These are phyloP conservation scores for Cruciata laevipes DNA, from an alignment of 257 asterid genomes.

Conservation along the genomic window DNA sequence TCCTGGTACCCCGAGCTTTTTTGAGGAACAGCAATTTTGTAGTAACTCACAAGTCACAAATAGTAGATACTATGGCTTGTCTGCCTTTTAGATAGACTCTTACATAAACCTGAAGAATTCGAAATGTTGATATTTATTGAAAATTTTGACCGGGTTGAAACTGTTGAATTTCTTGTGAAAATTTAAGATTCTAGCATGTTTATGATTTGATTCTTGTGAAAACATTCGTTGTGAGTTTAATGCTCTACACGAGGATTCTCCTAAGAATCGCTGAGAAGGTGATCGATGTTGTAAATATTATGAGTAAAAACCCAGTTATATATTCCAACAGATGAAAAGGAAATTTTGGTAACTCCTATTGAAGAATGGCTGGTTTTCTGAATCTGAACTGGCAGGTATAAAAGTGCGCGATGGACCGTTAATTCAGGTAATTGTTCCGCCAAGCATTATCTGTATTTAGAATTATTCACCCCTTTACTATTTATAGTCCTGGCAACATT, in stretches of 20 bases:
- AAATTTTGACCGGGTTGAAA: not conserved
- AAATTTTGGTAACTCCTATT: not conserved
- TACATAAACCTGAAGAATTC: not conserved
- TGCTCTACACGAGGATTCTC: not conserved
- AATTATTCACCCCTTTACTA: slow-evolving; percentile 14
- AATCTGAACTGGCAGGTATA: slow-evolving; percentile 4
- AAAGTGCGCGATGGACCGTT: slow-evolving; percentile 18
- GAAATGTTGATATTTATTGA: not conserved
- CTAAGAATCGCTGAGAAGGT: not conserved
- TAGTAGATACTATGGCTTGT: too few species aligned
- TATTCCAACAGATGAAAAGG: not conserved
- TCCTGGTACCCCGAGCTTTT: not conserved
- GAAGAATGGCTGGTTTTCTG: not conserved
- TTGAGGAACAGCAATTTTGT: not conserved
- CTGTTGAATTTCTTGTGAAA: not conserved
- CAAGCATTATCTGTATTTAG: slow-evolving; percentile 1
- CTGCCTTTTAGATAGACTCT: not conserved
- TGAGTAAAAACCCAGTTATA: not conserved
- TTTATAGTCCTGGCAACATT: slow-evolving; percentile 15
- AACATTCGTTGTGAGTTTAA: too few species aligned
- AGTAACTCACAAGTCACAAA: not conserved
- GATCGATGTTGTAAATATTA: not conserved
- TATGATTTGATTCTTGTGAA: not conserved
- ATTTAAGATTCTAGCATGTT: not conserved
- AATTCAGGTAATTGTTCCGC: slow-evolving; percentile 21